These are phyloP conservation scores for Plasmodium ovale DNA, from an alignment of 169 alveolate species.

Conservation along the genomic window DNA sequence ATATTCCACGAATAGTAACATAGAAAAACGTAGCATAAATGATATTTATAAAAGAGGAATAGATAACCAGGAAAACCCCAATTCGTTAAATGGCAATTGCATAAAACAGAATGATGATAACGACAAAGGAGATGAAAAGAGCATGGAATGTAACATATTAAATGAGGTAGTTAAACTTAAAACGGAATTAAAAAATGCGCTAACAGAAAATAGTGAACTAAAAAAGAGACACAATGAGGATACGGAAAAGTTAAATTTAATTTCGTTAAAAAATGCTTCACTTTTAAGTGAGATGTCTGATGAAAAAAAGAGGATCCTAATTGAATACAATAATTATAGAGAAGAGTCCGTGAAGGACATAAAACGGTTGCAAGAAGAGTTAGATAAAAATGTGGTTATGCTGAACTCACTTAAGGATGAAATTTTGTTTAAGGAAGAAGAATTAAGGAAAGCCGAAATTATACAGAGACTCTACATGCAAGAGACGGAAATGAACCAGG, in stretches of 20 bases:
- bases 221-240: conserved; percentile 70
- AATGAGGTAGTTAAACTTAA: conserved; percentile 70
- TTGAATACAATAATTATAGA: conserved; percentile 50
- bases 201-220: conserved; percentile 55
- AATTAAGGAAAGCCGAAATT: conserved; percentile 58
- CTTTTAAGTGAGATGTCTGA: conserved; percentile 38
- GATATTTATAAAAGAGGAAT: not conserved
- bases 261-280: conserved; percentile 49
- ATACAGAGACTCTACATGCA: conserved; percentile 61
- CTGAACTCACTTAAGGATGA: conserved; percentile 70
- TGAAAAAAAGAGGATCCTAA: conserved; percentile 40
- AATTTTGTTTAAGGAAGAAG: conserved; percentile 73
- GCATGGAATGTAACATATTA: conserved; percentile 46
- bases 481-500: conserved; percentile 53
- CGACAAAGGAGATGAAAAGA: conserved; percentile 8
- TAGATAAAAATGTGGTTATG: conserved; percentile 73
- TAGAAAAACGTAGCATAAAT: conserved; percentile 5
- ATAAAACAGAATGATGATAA: not conserved
- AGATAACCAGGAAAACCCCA: not conserved
- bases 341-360: conserved; percentile 71
- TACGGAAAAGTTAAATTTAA: conserved; percentile 47
- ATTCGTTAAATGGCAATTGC: not conserved
- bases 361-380: conserved; percentile 73
- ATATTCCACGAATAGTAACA: conserved; percentile 13
- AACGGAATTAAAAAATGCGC: conserved; percentile 49